Evolutionary conservation across 2,329 filamentous ascomycete species (phyloP).

Genomic region (Zasmidium angulare): DNA sequence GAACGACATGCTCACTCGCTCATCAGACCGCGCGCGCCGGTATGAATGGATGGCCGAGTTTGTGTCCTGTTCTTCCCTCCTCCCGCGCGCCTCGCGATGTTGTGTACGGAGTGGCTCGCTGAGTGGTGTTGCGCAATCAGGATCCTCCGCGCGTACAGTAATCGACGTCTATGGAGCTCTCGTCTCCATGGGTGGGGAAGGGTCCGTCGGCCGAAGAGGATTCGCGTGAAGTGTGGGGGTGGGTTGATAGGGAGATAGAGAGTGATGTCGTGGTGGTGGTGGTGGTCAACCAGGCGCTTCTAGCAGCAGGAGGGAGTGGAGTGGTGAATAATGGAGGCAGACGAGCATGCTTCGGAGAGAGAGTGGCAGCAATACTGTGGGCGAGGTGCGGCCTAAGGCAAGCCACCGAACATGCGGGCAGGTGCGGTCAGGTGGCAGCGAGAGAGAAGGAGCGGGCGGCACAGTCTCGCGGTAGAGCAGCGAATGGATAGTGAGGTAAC

Average conservation of each 20-base stretch:
- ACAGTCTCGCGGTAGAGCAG: neutral
- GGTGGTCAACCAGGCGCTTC: neutral
- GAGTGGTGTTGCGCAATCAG: neutral
- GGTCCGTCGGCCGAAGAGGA: neutral
- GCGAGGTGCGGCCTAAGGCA: neutral
- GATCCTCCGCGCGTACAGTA: neutral
- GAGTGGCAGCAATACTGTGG: neutral
- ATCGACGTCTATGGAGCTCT: slow-evolving; percentile 1
- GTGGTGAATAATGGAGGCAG: neutral
- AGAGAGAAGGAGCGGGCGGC: neutral
- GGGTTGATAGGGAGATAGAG: neutral
- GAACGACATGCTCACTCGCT: slow-evolving; percentile 49
- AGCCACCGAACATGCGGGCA: neutral
- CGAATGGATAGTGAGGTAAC: too few relatives aligned
- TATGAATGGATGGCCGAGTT: neutral
- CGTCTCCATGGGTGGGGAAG: slow-evolving; percentile 6
- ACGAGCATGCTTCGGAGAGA: neutral
- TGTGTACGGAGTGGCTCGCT: neutral
- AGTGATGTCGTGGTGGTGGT: too few relatives aligned
- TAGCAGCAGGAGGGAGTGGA: neutral
- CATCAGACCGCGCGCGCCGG: neutral
- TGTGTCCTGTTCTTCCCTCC: neutral
- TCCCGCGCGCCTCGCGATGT: neutral
- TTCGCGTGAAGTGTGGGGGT: neutral
- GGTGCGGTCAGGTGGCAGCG: too few relatives aligned